phyloP scores from a whole-genome alignment of 2,329 filamentous ascomycete genomes.

The Colletotrichum acutatum region DNA sequence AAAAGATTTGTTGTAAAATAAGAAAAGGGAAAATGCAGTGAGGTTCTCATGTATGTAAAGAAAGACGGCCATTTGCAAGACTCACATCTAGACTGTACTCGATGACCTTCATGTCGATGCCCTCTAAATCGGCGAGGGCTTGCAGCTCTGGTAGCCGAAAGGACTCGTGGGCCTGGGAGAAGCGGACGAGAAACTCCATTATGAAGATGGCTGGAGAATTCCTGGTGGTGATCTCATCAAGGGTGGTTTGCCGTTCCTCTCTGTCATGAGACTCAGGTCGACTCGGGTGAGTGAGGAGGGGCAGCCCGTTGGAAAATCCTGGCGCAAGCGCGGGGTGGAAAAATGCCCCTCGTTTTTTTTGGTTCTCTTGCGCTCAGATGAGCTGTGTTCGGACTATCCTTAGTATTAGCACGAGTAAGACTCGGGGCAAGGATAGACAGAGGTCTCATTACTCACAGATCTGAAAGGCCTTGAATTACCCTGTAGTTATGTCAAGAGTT shows the following conservation, averaged over 20 bases:
- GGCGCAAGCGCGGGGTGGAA: conserved; percentile 22
- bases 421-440: not conserved
- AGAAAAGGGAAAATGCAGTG: no score
- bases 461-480: no score
- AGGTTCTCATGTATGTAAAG: not conserved
- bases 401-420: not conserved
- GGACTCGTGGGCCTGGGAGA: conserved; percentile 90
- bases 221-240: not conserved
- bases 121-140: conserved; percentile 77
- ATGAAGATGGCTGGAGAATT: no score
- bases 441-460: not conserved
- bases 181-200: conserved; percentile 88
- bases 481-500: not conserved
- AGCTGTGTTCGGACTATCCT: not conserved
- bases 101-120: conserved; percentile 77
- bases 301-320: conserved; percentile 9
- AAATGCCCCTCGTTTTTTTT: conserved; percentile 30
- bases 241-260: not conserved
- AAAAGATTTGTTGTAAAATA: no score
- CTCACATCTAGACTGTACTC: conserved; percentile 80
- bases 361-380: not conserved
- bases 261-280: not conserved
- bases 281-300: not conserved
- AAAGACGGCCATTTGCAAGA: conserved; percentile 19
- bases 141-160: conserved; percentile 88